Evolutionary conservation across 78 protist species (phyloP), one percentile per base, ranked within the genome.

Genomic region (Chrysochromulina parva): DNA sequence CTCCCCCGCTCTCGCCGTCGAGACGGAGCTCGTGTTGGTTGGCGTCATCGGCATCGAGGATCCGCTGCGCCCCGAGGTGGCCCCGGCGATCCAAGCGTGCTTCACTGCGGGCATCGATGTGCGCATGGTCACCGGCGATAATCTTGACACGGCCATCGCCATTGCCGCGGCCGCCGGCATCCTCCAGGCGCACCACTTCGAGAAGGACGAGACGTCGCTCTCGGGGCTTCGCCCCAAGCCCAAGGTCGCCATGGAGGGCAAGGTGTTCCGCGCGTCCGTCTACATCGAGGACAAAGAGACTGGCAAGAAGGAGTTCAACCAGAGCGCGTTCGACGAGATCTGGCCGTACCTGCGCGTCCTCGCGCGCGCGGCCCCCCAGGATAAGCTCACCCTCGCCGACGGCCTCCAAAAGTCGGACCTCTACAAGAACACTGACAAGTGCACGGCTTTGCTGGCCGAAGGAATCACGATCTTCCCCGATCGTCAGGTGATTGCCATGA

Each of bases 121-220:
- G 87, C 89, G 95, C 88, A 99, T 99, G 99, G 99, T 98, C 22
- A 99, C 99, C 24, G 99, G 99, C 52, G 99, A 99, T 88, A 98
- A 98, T 90, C 97, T 98, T 24, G 87, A 78, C 88, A 98, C 99
- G 10, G 99, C 99, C 38, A 57, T 58, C 9, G 98, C 99, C 65
- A 99, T 99, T 86, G 99, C 99, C 6, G 48, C 78, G 57, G 1
- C 93, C 89, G 93, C 97, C 58, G 94, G 94, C 47, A 91, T 95
- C 59, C 0, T 95, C 54, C 1, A 17, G 20, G 17, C 13, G 13
- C 14, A 19, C 24, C 26, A 4, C 5, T 62, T 13, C 69, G 69
- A 62, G 26, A 6, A 6, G 11, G 62, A 58, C 11, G 22, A 6
- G 22, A 11, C 6, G 62, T 58, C 62, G 11, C 62, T 58, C 62